Percentiles rank a stretch among this genome's conserved stretches.
These are phyloP conservation scores for Trichoderma atrobrunneum DNA, from an alignment of 2,329 filamentous ascomycete genomes.

Conservation along the genomic window DNA sequence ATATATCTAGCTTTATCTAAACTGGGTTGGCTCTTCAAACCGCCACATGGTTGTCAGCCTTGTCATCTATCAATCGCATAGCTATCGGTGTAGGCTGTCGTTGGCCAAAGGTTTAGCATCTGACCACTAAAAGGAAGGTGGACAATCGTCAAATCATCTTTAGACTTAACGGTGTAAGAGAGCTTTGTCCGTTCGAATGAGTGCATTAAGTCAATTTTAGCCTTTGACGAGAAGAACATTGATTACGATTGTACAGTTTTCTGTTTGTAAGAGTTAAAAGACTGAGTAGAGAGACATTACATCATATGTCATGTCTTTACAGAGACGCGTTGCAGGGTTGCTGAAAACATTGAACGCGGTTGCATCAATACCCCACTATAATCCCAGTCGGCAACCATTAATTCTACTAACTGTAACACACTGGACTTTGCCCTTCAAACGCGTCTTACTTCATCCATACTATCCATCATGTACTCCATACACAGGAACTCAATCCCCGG, in stretches of 20 bases:
- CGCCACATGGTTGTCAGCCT: too few relatives aligned
- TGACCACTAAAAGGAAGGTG: background rate
- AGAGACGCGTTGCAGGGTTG: background rate
- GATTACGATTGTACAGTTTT: too few relatives aligned
- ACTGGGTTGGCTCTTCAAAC: too few relatives aligned
- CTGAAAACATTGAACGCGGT: background rate
- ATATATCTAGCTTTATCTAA: too few relatives aligned
- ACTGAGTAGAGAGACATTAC: background rate
- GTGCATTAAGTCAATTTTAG: too few relatives aligned
- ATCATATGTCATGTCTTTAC: background rate
- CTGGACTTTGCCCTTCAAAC: too few relatives aligned
- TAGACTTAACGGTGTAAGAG: background rate
- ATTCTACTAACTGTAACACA: too few relatives aligned
- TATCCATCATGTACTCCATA: too few relatives aligned
- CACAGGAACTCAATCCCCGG: background rate
- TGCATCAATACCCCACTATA: background rate
- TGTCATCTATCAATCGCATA: too few relatives aligned
- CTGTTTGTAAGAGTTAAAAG: too few relatives aligned
- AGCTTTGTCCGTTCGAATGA: background rate
- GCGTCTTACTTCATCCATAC: background rate
- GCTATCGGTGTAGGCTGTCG: background rate
- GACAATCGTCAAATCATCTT: background rate
- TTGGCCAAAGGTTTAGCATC: background rate
- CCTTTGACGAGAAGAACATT: rapidly evolving
- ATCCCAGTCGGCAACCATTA: background rate